These are phyloP conservation scores for Exophiala calicioides DNA, from an alignment of 2,329 filamentous ascomycete species.

Conservation along the genomic window DNA sequence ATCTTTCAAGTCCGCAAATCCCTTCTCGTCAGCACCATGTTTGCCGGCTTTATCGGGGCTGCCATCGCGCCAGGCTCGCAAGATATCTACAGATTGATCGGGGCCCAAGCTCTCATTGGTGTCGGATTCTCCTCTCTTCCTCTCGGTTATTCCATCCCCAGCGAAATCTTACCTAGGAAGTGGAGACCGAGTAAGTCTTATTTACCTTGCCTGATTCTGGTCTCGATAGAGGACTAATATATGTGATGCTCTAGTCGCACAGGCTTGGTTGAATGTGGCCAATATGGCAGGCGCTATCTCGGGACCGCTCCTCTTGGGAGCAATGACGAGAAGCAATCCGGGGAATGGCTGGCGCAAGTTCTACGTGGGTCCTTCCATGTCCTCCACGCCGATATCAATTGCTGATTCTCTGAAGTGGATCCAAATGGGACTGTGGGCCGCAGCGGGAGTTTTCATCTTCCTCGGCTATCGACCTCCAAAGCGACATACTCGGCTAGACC, in stretches of 20 bases:
- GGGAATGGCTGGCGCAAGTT: constrained; percentile 15
- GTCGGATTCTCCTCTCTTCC: constrained; percentile 19
- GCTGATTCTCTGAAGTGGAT: constrained; percentile 10
- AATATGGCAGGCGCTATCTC: neutral
- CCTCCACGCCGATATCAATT: neutral
- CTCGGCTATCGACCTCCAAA: constrained; percentile 18
- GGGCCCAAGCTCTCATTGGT: constrained; percentile 13
- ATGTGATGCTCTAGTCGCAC: too few relatives aligned
- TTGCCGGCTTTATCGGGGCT: constrained; percentile 13
- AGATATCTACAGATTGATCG: constrained; percentile 15
- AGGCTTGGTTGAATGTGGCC: constrained; percentile 10
- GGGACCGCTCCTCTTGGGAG: constrained; percentile 13
- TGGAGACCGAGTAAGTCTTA: constrained; percentile 20
- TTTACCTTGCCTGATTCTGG: neutral
- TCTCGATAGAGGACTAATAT: too few relatives aligned
- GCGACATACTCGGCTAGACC: constrained; percentile 12
- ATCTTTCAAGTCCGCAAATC: constrained; percentile 20
- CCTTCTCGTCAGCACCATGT: constrained; percentile 12
- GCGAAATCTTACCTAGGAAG: constrained; percentile 21
- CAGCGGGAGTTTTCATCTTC: constrained; percentile 6
- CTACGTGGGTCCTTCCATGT: constrained; percentile 8
- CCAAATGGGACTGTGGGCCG: constrained; percentile 8
- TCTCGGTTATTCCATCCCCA: constrained; percentile 15
- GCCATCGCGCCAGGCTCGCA: constrained; percentile 17
- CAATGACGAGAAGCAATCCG: constrained; percentile 4